Evolutionary conservation across 2,329 filamentous ascomycete genomes (phyloP).

Genomic region (Annulohypoxylon truncatum): DNA sequence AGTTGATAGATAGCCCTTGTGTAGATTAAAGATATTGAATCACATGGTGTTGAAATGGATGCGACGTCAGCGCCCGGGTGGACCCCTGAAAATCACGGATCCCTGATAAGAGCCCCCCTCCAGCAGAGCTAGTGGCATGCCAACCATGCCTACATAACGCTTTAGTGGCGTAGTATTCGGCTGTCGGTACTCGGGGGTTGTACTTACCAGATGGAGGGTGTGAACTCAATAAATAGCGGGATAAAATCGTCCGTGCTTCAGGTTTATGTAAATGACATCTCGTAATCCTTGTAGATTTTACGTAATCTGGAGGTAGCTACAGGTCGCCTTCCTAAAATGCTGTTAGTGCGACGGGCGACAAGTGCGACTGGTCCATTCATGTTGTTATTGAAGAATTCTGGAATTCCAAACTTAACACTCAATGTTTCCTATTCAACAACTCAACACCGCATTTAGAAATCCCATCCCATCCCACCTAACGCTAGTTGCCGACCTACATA

Average conservation of each 20-base stretch:
- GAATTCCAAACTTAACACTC: neutral
- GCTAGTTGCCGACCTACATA: neutral
- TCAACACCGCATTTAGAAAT: conserved; percentile 26
- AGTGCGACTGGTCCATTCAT: conserved; percentile 3
- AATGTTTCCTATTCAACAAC: neutral
- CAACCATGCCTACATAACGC: neutral
- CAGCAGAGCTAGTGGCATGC: neutral
- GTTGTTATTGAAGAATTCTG: neutral
- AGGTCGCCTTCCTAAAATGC: neutral
- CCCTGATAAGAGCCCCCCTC: conserved; percentile 34
- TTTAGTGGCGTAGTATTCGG: conserved; percentile 24
- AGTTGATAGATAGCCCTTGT: conserved; percentile 18
- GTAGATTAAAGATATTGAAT: no score
- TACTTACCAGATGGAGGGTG: conserved; percentile 17
- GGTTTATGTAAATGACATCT: neutral
- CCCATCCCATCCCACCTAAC: conserved; percentile 3
- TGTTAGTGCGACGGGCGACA: neutral
- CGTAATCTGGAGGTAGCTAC: neutral
- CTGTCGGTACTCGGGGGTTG: conserved; percentile 32
- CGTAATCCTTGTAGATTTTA: neutral
- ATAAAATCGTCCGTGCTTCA: conserved; percentile 17
- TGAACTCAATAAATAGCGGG: conserved; percentile 28
- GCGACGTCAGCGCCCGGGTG: conserved; percentile 35
- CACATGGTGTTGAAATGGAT: conserved; percentile 9
- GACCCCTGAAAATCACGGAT: conserved; percentile 39